phyloP scores from a whole-genome alignment of 108 stramenopile genomes.

The Cyclotella atomus region DNA sequence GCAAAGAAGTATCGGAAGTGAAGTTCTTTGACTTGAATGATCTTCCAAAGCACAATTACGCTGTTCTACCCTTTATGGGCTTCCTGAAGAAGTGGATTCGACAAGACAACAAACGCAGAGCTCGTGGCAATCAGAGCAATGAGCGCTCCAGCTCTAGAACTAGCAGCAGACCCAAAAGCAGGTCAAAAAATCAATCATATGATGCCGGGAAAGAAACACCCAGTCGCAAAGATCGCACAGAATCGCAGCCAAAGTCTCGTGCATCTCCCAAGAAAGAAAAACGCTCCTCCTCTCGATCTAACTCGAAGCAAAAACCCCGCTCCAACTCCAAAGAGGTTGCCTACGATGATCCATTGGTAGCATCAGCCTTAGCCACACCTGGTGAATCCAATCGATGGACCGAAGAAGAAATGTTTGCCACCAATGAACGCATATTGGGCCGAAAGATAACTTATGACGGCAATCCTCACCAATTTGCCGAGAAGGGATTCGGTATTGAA shows the following conservation, averaged over 20 bases:
- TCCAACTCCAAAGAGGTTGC: slow-evolving; percentile 46
- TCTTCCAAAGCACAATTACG: slow-evolving; percentile 73
- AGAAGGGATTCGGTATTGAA: slow-evolving; percentile 63
- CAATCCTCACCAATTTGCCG: slow-evolving; percentile 86
- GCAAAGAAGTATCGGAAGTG: slow-evolving; percentile 81
- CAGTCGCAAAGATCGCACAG: slow-evolving; percentile 22
- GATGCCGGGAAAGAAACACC: slow-evolving; percentile 2
- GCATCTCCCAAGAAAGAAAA: slow-evolving; percentile 12
- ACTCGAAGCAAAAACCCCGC: slow-evolving; percentile 23
- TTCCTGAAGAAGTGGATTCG: slow-evolving; percentile 73
- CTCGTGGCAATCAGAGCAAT: background rate
- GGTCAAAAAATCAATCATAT: slow-evolving; percentile 9
- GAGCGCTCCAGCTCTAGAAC: slow-evolving; percentile 12
- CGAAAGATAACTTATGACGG: slow-evolving; percentile 82
- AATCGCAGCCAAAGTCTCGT: slow-evolving; percentile 1
- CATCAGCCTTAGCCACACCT: slow-evolving; percentile 57
- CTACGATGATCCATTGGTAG: slow-evolving; percentile 55
- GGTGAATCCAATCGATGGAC: slow-evolving; percentile 78
- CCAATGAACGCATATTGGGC: slow-evolving; percentile 73
- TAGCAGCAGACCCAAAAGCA: slow-evolving; percentile 9
- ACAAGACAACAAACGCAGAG: slow-evolving; percentile 28
- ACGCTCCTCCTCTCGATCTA: slow-evolving; percentile 27
- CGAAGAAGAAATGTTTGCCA: slow-evolving; percentile 87
- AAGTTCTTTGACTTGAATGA: slow-evolving; percentile 66
- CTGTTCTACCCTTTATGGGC: slow-evolving; percentile 73